These are phyloP conservation scores for Bonia amplexicaulis DNA, from an alignment of 176 grass and related monocot genomes.

Conservation along the genomic window DNA sequence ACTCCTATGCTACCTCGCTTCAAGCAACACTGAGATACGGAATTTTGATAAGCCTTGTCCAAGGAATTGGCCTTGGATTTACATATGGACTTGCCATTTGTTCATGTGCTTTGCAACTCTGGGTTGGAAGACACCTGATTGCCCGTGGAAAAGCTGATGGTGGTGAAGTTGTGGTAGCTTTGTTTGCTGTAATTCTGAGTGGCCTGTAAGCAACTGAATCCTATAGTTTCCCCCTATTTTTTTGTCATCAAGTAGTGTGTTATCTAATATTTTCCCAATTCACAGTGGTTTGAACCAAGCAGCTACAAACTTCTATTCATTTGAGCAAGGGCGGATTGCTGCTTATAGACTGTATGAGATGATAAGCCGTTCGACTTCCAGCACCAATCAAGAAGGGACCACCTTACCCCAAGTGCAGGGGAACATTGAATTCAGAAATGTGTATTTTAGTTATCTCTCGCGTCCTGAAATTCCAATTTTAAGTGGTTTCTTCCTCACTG, in stretches of 20 bases:
- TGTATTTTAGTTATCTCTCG: conserved; percentile 97
- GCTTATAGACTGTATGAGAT: conserved; percentile 99
- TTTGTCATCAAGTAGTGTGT: not conserved
- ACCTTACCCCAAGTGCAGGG: conserved; percentile 78
- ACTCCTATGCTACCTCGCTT: conserved; percentile 98
- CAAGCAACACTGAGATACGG: conserved; percentile 95
- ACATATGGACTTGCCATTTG: conserved; percentile 98
- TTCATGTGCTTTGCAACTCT: conserved; percentile 96
- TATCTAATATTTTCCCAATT: conserved; percentile 27
- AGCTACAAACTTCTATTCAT: conserved; percentile 99
- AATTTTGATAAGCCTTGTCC: conserved; percentile 98
- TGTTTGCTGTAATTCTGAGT: conserved; percentile 94
- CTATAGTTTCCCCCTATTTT: not conserved
- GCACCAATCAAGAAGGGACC: conserved; percentile 78
- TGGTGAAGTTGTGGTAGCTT: conserved; percentile 87
- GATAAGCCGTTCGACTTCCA: conserved; percentile 91
- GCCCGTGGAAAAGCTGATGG: conserved; percentile 75
- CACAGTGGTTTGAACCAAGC: conserved; percentile 96
- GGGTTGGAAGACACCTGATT: conserved; percentile 86
- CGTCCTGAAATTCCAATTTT: conserved; percentile 98
- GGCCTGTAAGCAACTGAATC: conserved; percentile 73
- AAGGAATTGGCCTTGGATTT: conserved; percentile 98
- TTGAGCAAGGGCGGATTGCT: conserved; percentile 96
- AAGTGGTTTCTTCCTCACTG: conserved; percentile 97
- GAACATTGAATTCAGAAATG: conserved; percentile 98